These are phyloP conservation scores for Vigna radiata DNA, from an alignment of 306 rosid genomes.

Conservation along the genomic window DNA sequence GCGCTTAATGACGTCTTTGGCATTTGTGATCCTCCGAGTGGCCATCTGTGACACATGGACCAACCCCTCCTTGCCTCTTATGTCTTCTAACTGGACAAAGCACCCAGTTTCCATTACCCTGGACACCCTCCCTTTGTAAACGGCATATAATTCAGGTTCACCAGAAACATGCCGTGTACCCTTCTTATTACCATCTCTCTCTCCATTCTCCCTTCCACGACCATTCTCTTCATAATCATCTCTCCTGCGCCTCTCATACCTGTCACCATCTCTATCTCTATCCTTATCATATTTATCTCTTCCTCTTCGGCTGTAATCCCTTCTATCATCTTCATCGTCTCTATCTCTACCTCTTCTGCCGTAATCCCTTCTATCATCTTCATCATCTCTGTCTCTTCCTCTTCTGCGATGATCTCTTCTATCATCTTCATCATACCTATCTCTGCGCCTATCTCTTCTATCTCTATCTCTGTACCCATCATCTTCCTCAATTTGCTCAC, in stretches of 20 bases:
- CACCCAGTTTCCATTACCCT: slow-evolving; percentile 91
- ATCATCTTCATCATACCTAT: slow-evolving; percentile 30
- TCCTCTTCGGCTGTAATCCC: slow-evolving; percentile 40
- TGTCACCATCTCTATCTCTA: slow-evolving; percentile 12
- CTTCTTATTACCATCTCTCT: slow-evolving; percentile 45
- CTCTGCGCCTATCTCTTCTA: slow-evolving; percentile 47
- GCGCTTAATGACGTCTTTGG: slow-evolving; percentile 85
- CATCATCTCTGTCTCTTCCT: slow-evolving; percentile 39
- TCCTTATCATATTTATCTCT: slow-evolving; percentile 7
- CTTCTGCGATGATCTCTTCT: slow-evolving; percentile 36
- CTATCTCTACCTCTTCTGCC: slow-evolving; percentile 44
- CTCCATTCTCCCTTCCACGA: slow-evolving; percentile 48
- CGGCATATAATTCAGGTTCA: slow-evolving; percentile 73
- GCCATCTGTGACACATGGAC: slow-evolving; percentile 93
- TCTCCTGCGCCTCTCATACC: slow-evolving; percentile 27
- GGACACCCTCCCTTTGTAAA: slow-evolving; percentile 78
- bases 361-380: slow-evolving; percentile 19
- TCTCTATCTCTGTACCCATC: slow-evolving; percentile 46
- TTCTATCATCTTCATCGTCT: slow-evolving; percentile 42
- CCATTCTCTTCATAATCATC: slow-evolving; percentile 52
- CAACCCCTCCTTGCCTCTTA: slow-evolving; percentile 86
- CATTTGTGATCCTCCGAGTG: slow-evolving; percentile 69
- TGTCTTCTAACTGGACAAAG: slow-evolving; percentile 77
- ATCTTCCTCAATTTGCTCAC: slow-evolving; percentile 32
- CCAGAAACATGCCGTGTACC: slow-evolving; percentile 46